Base-by-base conservation (phyloP, 306 rosid genomes). In the Vigna mungo region DNA sequence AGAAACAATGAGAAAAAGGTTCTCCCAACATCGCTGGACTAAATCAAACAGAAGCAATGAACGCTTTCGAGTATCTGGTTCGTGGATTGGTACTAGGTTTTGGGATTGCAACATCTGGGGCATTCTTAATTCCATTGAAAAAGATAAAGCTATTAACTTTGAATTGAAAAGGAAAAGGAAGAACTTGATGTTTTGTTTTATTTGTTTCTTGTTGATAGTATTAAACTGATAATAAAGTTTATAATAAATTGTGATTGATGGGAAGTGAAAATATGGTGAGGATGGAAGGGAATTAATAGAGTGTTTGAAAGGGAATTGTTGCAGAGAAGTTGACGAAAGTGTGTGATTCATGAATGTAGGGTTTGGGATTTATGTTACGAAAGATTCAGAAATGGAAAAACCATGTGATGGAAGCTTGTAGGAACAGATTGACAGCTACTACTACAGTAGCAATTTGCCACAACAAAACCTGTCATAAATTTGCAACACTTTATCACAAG, bases 391-490 rank as follows among this genome's bases (percentile, higher is more conserved):
- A 43, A 55, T 11, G 80, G 76, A 69, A 49, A 69, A 69, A 34
- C 15, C 61, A 30, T 66, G 77, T 47, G 53, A 48, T 71, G 77
- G 82, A 47, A 14, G 77, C 56, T 54, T 18, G 23, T 10, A 58
- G 43, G 39, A 39, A 18, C 39, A 25, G 53, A 4, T 66, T 54
- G 75, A 6, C 49, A 49, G 23, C 68, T 32, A 61, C n/a, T 34
- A 61, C n/a, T 8, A 68, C 48, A 30, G 59, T 16, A 27, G 44
- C 77, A 71, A 79, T 37, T 41, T 49, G 73, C 39, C 46, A 37
- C 66, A 78, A 14, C 48, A 48, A 70, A 20, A 62, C 48, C 14
- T 71, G 78, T 67, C 72, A 61, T 79, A 10, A 79, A 60, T 71
- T 62, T 52, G 13, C 68, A 36, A 62, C 73, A 61, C 5, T 39